These are phyloP conservation scores for Pichia cabralensis DNA, from an alignment of 805 yeast genomes.

Conservation along the genomic window DNA sequence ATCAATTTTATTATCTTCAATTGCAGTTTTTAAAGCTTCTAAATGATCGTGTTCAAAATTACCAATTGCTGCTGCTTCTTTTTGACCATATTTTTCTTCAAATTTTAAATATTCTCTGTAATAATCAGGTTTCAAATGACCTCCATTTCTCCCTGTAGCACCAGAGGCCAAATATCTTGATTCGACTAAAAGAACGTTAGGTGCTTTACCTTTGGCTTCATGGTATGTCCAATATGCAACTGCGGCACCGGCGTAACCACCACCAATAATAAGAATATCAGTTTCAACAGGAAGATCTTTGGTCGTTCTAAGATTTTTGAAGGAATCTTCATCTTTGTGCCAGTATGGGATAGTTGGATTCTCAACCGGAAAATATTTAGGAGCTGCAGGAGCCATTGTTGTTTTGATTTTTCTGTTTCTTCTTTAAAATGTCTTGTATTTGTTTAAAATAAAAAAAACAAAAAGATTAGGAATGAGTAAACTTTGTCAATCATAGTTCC, in stretches of 20 bases:
- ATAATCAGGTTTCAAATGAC: constrained; percentile 33
- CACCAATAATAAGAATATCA: constrained; percentile 34
- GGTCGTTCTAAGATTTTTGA: constrained; percentile 15
- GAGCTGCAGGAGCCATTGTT: neutral
- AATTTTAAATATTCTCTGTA: constrained; percentile 15
- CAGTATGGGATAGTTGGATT: constrained; percentile 17
- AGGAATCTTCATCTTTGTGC: constrained; percentile 15
- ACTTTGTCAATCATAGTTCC: too few species aligned
- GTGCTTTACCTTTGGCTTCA: constrained; percentile 7
- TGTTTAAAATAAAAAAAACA: too few species aligned
- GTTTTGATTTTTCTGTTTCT: too few species aligned
- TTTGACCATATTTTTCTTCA: constrained; percentile 14
- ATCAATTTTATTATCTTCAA: constrained; percentile 26
- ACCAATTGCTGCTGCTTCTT: constrained; percentile 27
- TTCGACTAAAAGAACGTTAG: constrained; percentile 22
- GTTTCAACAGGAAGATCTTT: constrained; percentile 26
- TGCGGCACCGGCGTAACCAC: constrained; percentile 37
- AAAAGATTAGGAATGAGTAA: too few species aligned
- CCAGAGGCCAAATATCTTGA: constrained; percentile 30
- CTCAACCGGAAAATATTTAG: constrained; percentile 12
- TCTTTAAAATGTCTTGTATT: too few species aligned
- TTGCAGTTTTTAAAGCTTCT: constrained; percentile 23
- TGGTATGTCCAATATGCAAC: constrained; percentile 24
- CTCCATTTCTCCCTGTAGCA: constrained; percentile 41
- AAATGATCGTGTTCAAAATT: constrained; percentile 30